Conservation (phyloP, 2,329 filamentous ascomycete species). For the Penicillium sp. region DNA sequence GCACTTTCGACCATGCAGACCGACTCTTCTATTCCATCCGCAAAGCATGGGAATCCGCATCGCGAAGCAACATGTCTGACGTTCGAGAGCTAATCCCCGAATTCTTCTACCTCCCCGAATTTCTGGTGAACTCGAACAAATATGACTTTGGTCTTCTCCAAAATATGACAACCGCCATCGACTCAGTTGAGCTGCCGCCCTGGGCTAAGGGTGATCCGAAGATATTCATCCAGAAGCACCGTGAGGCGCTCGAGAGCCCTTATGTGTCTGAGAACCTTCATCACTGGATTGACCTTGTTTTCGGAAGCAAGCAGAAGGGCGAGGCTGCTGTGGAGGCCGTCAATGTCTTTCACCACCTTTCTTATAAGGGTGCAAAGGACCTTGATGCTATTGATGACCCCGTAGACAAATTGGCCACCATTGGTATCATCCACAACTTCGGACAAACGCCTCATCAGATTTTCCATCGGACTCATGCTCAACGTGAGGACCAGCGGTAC, state of each 20-base stretch:
- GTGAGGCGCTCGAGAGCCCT: conserved; percentile 90
- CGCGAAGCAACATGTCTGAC: conserved; percentile 84
- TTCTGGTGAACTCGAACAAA: conserved; percentile 85
- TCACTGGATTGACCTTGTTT: conserved; percentile 93
- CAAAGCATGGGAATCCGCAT: conserved; percentile 86
- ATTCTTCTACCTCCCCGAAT: conserved; percentile 95
- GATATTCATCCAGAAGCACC: conserved; percentile 90
- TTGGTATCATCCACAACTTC: conserved; percentile 97
- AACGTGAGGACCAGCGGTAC: conserved; percentile 64
- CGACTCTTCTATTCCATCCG: conserved; percentile 90
- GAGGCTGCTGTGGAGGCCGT: conserved; percentile 85
- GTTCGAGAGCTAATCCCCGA: conserved; percentile 93
- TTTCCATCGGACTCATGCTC: conserved; percentile 74
- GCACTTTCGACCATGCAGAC: conserved; percentile 92
- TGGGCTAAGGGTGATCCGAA: conserved; percentile 97
- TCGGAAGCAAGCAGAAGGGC: conserved; percentile 88
- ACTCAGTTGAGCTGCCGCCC: conserved; percentile 81
- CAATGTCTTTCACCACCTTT: conserved; percentile 94
- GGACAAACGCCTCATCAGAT: conserved; percentile 96
- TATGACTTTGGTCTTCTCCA: conserved; percentile 92
- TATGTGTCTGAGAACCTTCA: conserved; percentile 87
- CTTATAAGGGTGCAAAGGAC: conserved; percentile 89
- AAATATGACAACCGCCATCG: conserved; percentile 71
- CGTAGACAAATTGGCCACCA: conserved; percentile 79
- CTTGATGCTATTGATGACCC: conserved; percentile 86